Evolutionary conservation across 306 rosid genomes (phyloP).

Genomic region (Quercus variabilis): DNA sequence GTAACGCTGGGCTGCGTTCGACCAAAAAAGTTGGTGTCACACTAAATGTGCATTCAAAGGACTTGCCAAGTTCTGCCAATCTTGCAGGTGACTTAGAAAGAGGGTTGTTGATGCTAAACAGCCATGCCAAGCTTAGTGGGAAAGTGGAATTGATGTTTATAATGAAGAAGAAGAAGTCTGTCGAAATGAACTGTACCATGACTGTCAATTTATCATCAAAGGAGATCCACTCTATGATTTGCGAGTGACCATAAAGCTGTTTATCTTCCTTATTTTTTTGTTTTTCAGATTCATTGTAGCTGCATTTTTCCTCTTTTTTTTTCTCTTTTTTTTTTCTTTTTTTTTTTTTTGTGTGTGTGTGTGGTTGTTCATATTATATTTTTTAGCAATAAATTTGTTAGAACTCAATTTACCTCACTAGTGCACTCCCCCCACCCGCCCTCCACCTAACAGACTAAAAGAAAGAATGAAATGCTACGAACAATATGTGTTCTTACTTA

Average conservation of each 20-base stretch:
- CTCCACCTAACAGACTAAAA: too few relatives aligned
- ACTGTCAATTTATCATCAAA: constrained; percentile 8
- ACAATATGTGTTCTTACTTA: too few relatives aligned
- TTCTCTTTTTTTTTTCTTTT: too few relatives aligned
- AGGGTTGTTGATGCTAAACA: constrained; percentile 14
- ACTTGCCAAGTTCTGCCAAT: neutral
- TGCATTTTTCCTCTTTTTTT: too few relatives aligned
- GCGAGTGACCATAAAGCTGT: neutral
- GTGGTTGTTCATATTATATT: too few relatives aligned
- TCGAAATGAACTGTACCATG: constrained; percentile 25
- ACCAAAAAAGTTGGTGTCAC: constrained; percentile 24
- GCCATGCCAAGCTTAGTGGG: constrained; percentile 23
- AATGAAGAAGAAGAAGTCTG: constrained; percentile 24
- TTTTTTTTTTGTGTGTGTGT: too few relatives aligned
- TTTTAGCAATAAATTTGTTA: too few relatives aligned
- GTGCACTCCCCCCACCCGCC: too few relatives aligned
- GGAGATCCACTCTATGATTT: neutral
- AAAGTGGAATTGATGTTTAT: constrained; percentile 19
- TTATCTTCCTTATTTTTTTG: too few relatives aligned
- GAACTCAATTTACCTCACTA: too few relatives aligned
- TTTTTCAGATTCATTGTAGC: too few relatives aligned
- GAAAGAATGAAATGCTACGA: too few relatives aligned
- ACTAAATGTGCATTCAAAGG: constrained; percentile 10
- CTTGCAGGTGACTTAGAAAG: constrained; percentile 18
- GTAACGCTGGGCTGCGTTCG: constrained; percentile 4